Conservation (phyloP, 2,329 filamentous ascomycete genomes). For the Ophiocordyceps robertsii region DNA sequence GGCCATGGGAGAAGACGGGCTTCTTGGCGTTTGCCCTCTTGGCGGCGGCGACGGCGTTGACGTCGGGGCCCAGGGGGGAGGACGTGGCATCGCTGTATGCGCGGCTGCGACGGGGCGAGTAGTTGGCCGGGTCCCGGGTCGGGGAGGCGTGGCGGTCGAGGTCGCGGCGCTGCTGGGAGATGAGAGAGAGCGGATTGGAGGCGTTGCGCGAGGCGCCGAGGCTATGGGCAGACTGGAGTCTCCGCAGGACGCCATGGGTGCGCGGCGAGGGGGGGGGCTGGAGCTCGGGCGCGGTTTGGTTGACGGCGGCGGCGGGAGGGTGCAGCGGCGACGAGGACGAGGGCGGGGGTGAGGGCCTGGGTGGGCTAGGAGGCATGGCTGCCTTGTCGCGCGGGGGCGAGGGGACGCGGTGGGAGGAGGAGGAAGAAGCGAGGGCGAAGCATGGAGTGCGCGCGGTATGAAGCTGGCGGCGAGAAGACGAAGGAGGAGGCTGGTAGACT, state of each 20-base stretch:
- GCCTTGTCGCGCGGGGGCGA: not conserved
- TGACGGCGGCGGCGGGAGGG: not conserved
- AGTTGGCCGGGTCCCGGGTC: conserved; percentile 14
- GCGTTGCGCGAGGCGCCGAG: conserved; percentile 39
- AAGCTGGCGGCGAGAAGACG: not conserved
- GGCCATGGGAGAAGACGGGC: conserved; percentile 35
- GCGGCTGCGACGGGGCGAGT: conserved; percentile 43
- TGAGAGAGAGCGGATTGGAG: conserved; percentile 38
- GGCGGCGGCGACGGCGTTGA: conserved; percentile 20
- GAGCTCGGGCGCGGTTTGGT: conserved; percentile 25
- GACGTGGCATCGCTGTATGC: conserved; percentile 59
- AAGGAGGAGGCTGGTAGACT: no score
- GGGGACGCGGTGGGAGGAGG: not conserved
- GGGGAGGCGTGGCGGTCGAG: conserved; percentile 24
- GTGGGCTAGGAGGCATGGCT: conserved; percentile 6
- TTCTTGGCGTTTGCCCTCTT: conserved; percentile 27
- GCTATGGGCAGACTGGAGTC: conserved; percentile 63
- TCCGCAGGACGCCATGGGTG: conserved; percentile 54
- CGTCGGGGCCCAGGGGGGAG: conserved; percentile 21
- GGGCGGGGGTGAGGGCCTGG: not conserved
- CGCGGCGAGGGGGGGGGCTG: conserved; percentile 47
- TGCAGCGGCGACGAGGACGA: not conserved
- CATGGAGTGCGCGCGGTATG: no score
- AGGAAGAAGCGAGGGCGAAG: not conserved
- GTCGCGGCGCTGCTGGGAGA: conserved; percentile 48